A percentile compares a stretch with the other conserved stretches of the same genome.
Conservation (phyloP, 2,329 filamentous ascomycete genomes). For the Escovopsis sp. region DNA sequence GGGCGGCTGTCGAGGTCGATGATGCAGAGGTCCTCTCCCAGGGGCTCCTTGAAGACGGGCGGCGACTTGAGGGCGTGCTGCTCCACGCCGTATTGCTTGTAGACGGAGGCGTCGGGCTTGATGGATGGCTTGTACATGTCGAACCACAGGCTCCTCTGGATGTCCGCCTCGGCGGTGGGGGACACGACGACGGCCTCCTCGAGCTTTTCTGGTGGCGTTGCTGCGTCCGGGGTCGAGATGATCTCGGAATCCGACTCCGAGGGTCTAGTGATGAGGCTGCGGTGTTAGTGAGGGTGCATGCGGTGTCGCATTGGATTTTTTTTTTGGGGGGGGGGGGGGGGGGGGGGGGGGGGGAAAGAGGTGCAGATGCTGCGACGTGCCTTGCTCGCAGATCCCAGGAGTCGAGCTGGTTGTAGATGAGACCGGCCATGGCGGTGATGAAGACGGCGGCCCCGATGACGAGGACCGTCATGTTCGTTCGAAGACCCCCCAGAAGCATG, state of each 20-base stretch:
- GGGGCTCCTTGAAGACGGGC: constrained; percentile 16
- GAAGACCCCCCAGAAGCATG: constrained; percentile 19
- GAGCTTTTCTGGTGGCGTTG: constrained; percentile 3
- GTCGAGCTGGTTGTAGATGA: constrained; percentile 19
- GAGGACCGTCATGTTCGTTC: constrained; percentile 15
- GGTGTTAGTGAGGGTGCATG: background rate
- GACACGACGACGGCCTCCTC: background rate
- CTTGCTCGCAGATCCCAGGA: constrained; percentile 11
- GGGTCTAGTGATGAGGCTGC: background rate
- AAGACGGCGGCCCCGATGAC: constrained; percentile 17
- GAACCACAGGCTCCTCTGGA: constrained; percentile 15
- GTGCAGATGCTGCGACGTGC: constrained; percentile 8
- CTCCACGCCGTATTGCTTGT: constrained; percentile 18
- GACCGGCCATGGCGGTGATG: constrained; percentile 16
- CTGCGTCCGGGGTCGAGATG: background rate
- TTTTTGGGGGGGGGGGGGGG: background rate
- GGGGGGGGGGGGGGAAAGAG: too few species aligned
- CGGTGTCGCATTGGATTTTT: background rate
- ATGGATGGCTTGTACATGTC: constrained; percentile 17
- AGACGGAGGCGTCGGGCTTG: constrained; percentile 12
- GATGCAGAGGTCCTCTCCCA: constrained; percentile 27
- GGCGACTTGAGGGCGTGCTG: constrained; percentile 16
- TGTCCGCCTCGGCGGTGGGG: constrained; percentile 7
- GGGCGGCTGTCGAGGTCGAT: constrained; percentile 29
- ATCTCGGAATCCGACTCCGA: constrained; percentile 1